Evolutionary conservation across 2,329 filamentous ascomycete genomes (phyloP).

Genomic region (Botrytis paeoniae): DNA sequence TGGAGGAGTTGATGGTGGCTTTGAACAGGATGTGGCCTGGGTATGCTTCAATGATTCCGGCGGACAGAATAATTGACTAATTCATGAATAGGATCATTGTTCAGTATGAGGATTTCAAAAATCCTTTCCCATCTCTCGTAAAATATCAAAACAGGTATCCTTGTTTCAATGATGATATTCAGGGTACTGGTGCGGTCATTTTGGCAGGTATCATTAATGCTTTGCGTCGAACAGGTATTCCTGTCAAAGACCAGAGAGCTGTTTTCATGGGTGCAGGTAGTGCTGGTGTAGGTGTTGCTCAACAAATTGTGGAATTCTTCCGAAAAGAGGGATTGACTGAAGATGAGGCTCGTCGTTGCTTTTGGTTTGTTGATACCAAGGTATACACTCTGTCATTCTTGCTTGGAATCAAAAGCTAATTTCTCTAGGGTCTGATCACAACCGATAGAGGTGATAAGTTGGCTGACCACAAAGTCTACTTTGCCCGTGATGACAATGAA

Average conservation of each 20-base stretch:
- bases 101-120: conserved; percentile 77
- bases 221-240: conserved; percentile 62
- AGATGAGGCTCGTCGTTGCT: conserved; percentile 64
- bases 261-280: conserved; percentile 78
- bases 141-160: conserved; percentile 70
- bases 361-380: conserved; percentile 69
- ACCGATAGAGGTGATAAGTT: conserved; percentile 68
- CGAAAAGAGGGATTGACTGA: conserved; percentile 65
- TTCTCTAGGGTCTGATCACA: conserved; percentile 61
- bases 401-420: conserved; percentile 5
- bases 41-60: conserved; percentile 62
- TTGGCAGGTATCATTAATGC: conserved; percentile 77
- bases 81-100: conserved; percentile 41
- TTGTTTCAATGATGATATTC: conserved; percentile 89
- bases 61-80: conserved; percentile 40
- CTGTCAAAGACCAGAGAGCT: conserved; percentile 65
- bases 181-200: conserved; percentile 84
- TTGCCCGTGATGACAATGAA: conserved; percentile 40
- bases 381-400: conserved; percentile 20
- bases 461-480: conserved; percentile 56
- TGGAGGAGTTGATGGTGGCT: conserved; percentile 68
- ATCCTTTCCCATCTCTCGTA: conserved; percentile 54
- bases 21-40: conserved; percentile 69
- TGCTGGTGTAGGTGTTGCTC: conserved; percentile 80
- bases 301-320: conserved; percentile 75